Percentiles rank a stretch among this genome's conserved stretches.
Evolutionary conservation across 1,284 basidiomycete species (phyloP).

Genomic region (Marasmius oreades): DNA sequence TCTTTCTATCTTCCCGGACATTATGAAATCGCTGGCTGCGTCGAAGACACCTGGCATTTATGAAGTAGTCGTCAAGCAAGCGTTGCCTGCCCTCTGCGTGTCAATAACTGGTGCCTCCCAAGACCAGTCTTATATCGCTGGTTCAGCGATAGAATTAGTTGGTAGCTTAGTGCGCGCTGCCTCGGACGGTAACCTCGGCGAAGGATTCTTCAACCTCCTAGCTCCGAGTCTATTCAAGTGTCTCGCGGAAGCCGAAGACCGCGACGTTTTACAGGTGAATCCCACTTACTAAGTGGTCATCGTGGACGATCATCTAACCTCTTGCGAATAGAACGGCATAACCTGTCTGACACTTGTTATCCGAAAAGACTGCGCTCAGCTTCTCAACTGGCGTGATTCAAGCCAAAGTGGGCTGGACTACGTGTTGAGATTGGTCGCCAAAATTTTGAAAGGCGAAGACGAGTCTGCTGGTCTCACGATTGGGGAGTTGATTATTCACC

Average conservation of each 20-base stretch:
- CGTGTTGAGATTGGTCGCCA: conserved; percentile 72
- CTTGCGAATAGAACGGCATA: conserved; percentile 66
- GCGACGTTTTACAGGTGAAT: conserved; percentile 77
- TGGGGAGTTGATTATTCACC: conserved; percentile 91
- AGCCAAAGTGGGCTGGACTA: conserved; percentile 75
- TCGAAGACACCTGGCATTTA: conserved; percentile 61
- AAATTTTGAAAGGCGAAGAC: conserved; percentile 72
- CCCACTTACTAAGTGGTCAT: not conserved
- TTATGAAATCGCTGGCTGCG: conserved; percentile 69
- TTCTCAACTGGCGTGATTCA: conserved; percentile 71
- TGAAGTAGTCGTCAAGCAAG: conserved; percentile 65
- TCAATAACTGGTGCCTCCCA: conserved; percentile 57
- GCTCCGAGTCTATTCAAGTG: conserved; percentile 74
- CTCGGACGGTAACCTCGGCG: conserved; percentile 60
- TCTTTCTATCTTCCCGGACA: conserved; percentile 82
- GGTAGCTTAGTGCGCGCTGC: conserved; percentile 69
- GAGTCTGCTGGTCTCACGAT: conserved; percentile 89
- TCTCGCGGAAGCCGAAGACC: conserved; percentile 68
- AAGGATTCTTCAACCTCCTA: conserved; percentile 72
- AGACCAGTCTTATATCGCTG: conserved; percentile 67
- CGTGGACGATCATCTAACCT: conserved; percentile 1
- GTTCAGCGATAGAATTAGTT: conserved; percentile 80
- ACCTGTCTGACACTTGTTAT: conserved; percentile 80
- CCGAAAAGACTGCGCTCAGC: conserved; percentile 81
- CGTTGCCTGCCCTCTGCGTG: conserved; percentile 69